Conservation (phyloP, 2,329 filamentous ascomycete species). For the Colletotrichum cereale region DNA sequence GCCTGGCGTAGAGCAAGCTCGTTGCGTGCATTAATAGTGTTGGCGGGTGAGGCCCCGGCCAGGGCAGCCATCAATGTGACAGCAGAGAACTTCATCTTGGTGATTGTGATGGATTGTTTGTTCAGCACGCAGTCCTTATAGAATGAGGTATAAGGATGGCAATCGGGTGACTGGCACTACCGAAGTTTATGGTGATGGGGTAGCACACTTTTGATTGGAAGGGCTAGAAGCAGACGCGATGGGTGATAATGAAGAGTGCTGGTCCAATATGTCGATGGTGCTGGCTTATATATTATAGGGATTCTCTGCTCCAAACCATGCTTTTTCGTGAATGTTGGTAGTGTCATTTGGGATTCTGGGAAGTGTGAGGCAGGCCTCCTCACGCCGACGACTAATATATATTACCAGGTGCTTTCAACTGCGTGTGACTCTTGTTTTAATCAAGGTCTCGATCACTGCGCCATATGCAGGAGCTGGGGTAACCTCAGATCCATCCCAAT, state of each 20-base stretch:
- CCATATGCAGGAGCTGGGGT: constrained; percentile 9
- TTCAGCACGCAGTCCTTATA: background rate
- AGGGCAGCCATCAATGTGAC: constrained; percentile 36
- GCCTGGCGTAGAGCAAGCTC: constrained; percentile 39
- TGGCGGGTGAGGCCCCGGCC: constrained; percentile 36
- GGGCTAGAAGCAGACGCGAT: constrained; percentile 1
- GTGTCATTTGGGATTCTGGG: background rate
- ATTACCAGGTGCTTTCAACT: background rate
- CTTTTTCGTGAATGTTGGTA: background rate
- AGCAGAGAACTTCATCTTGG: constrained; percentile 39
- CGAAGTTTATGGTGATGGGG: constrained; percentile 4
- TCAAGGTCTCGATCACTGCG: constrained; percentile 20
- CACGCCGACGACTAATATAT: background rate
- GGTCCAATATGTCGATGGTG: background rate
- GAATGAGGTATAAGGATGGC: background rate
- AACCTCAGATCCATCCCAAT: background rate
- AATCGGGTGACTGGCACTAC: constrained; percentile 29
- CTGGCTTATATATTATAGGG: constrained; percentile 23
- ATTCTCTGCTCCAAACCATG: background rate
- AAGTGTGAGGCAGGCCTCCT: background rate
- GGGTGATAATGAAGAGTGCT: background rate
- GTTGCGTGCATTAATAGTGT: constrained; percentile 33
- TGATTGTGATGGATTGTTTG: constrained; percentile 34
- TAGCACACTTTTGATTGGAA: constrained; percentile 20
- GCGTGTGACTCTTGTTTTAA: background rate